phyloP scores from a whole-genome alignment of 345 rosid genomes.

The Crucihimalaya himalaica region DNA sequence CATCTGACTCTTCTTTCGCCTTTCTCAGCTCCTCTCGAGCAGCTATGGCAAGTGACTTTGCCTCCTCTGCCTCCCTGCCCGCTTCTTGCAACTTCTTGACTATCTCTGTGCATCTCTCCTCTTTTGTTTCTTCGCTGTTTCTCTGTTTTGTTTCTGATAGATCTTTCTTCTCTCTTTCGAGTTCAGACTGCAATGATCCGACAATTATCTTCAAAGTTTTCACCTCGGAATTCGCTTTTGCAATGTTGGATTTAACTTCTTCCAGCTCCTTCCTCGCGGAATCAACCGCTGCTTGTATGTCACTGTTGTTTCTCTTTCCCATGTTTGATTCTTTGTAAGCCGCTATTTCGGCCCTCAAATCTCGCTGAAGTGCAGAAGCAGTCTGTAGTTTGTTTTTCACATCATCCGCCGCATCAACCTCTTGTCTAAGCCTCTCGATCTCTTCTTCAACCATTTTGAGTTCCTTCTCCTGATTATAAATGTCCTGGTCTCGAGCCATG shows the following conservation, averaged over 20 bases:
- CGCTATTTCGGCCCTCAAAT: constrained; percentile 74
- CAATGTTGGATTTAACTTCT: constrained; percentile 75
- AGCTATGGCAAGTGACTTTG: constrained; percentile 55
- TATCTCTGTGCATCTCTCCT: constrained; percentile 55
- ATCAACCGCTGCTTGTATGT: constrained; percentile 60
- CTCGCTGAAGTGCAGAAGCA: constrained; percentile 62
- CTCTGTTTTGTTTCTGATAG: constrained; percentile 54
- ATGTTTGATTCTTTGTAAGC: constrained; percentile 55
- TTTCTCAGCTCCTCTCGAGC: constrained; percentile 75
- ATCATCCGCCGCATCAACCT: constrained; percentile 65
- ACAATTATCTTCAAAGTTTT: constrained; percentile 68
- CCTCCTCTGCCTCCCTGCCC: constrained; percentile 68
- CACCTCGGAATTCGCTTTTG: constrained; percentile 73
- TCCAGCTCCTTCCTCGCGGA: constrained; percentile 83
- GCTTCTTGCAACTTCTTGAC: constrained; percentile 76
- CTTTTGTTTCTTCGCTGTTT: constrained; percentile 64
- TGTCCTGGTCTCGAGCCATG: constrained; percentile 77
- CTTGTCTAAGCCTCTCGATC: constrained; percentile 64
- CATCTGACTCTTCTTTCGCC: constrained; percentile 72
- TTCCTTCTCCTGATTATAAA: constrained; percentile 75
- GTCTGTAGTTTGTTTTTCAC: constrained; percentile 68
- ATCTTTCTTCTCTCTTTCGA: constrained; percentile 61
- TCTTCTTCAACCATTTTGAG: constrained; percentile 83
- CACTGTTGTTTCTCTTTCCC: constrained; percentile 49
- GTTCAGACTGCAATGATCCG: constrained; percentile 60